Conservation (phyloP, 805 yeast genomes). For the Pichia gijzeniarum region DNA sequence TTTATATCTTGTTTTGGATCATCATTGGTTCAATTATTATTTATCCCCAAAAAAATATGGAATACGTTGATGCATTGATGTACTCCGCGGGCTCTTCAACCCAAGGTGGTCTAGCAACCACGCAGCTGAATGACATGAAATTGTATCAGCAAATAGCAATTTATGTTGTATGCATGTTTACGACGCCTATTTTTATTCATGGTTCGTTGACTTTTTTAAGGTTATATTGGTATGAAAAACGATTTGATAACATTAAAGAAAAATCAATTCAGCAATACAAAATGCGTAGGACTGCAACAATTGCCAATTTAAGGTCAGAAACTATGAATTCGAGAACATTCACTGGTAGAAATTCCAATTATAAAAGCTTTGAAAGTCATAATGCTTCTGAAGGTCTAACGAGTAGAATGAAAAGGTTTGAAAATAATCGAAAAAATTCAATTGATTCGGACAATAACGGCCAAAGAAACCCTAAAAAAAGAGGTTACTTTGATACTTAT, state of each 20-base stretch:
- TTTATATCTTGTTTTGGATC: conserved; percentile 54
- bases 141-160: conserved; percentile 77
- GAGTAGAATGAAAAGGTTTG: conserved; percentile 9
- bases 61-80: conserved; percentile 76
- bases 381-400: conserved; percentile 28
- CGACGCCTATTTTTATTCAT: conserved; percentile 88
- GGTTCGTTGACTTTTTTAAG: conserved; percentile 70
- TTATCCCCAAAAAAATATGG: conserved; percentile 61
- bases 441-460: background rate
- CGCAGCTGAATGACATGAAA: conserved; percentile 55
- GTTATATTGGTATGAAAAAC: conserved; percentile 82
- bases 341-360: conserved; percentile 8
- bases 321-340: conserved; percentile 22
- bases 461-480: background rate
- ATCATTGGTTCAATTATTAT: conserved; percentile 68
- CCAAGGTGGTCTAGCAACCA: conserved; percentile 87
- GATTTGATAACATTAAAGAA: conserved; percentile 74
- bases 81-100: conserved; percentile 72
- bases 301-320: conserved; percentile 41
- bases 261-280: conserved; percentile 72
- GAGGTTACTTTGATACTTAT: too few relatives aligned
- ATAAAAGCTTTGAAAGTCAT: conserved; percentile 16
- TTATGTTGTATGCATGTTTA: conserved; percentile 53
- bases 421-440: conserved; percentile 1
- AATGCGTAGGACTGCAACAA: conserved; percentile 75